A percentile compares a stretch with the other conserved stretches of the same genome.
Evolutionary conservation across 1,284 basidiomycete species (phyloP).

Genomic region (Melampsora larici-populina): DNA sequence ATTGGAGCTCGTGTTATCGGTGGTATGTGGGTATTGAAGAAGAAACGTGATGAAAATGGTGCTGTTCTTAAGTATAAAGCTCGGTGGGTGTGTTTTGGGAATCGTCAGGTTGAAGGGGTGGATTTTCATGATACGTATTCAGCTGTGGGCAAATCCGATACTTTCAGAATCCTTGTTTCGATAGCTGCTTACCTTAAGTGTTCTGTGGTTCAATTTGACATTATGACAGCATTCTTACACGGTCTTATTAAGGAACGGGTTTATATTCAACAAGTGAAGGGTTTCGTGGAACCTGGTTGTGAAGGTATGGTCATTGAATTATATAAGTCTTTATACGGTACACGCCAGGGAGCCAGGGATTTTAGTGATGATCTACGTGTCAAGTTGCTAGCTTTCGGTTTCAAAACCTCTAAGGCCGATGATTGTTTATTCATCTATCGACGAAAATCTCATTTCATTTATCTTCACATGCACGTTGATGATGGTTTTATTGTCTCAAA

Average conservation of each 20-base stretch:
- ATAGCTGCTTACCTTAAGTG: background rate
- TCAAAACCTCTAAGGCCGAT: background rate
- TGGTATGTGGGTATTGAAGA: background rate
- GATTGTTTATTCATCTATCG: background rate
- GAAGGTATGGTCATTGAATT: background rate
- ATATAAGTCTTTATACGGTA: background rate
- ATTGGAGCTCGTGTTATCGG: background rate
- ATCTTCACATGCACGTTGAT: constrained; percentile 1
- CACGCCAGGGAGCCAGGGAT: background rate
- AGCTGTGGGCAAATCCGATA: background rate
- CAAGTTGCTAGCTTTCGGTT: background rate
- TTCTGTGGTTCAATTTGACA: background rate
- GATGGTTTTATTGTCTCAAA: background rate
- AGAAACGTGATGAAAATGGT: background rate
- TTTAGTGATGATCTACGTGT: background rate
- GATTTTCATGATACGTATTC: too few species aligned
- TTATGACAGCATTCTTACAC: background rate
- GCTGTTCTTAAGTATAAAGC: background rate
- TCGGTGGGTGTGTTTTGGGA: background rate
- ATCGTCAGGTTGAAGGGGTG: background rate
- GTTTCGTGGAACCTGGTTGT: background rate
- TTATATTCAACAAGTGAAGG: constrained; percentile 5
- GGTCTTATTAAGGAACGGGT: background rate
- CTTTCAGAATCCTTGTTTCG: background rate
- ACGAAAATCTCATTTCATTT: background rate